Base-by-base conservation (phyloP, 1,284 basidiomycete species). In the Trichosporon sp. region DNA sequence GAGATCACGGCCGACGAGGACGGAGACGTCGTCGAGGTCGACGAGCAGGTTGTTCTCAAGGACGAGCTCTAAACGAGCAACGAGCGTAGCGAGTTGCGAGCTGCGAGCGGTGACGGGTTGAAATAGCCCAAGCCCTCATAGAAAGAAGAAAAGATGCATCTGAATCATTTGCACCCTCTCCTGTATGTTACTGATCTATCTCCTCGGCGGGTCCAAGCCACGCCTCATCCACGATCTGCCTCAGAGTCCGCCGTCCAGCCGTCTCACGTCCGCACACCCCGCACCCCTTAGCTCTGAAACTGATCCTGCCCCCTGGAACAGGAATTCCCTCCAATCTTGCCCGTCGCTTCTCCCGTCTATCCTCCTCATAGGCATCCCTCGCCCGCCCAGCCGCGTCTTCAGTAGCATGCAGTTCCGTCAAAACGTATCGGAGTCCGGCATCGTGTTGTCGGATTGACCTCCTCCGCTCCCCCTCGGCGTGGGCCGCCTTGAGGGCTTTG, bases 1-100 rank as follows among this genome's bases (percentile, higher is more conserved):
- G 68, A 70, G 2, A 37, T 65, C 26, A 54, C 63, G 5, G n/a
- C 37, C 21, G 68, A 65, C 21, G 56, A 68, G 11, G 67, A 32
- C 7, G 67, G 59, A 12, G 16, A 31, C 2, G 31, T 21, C 12
- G 31, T 19, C 56, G 40, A 37, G 35, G 51, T 46, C 31, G 65
- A 66, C 32, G 59, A 63, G 59, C 59, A 63, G 59, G 59, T 63
- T 14, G 59, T 63, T 14, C 59, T 63, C 14, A 21, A 46, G 38
- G 40, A 43, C 32, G 59, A 63, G 59, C 59, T 63, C 31, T 63
- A 11, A 61, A 11, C 54, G 21, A 10, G 19, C 19, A 31, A 7
- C 21, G 10, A 21, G 64, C 21, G 64, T 31, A 46, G 65, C 65
- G 43, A 66, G 63, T 12, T 32, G 61, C 63, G 67, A 68, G 40